phyloP scores from a whole-genome alignment of 164 flowering plant genomes.

The Buxus sempervirens region DNA sequence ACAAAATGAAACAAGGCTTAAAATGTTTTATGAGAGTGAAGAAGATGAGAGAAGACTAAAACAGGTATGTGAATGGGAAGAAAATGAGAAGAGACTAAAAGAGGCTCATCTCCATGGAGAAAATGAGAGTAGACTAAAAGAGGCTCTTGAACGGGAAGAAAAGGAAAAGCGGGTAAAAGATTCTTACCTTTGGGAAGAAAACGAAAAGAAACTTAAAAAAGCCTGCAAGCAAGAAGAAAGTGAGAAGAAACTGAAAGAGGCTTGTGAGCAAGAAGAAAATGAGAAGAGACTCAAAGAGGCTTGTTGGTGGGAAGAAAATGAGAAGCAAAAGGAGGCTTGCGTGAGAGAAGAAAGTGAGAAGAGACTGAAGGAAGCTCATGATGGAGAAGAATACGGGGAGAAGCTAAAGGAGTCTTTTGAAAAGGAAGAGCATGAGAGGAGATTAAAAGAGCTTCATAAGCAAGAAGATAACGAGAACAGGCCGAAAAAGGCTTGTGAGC shows the following conservation, averaged over 20 bases:
- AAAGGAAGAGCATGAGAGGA: background rate
- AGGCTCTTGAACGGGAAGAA: conserved; percentile 5
- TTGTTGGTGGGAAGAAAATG: background rate
- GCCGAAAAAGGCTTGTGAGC: background rate
- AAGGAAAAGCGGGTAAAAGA: background rate
- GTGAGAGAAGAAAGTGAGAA: conserved; percentile 9
- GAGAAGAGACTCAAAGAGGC: background rate
- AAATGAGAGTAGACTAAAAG: conserved; percentile 14
- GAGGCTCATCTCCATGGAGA: conserved; percentile 15
- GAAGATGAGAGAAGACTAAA: conserved; percentile 15
- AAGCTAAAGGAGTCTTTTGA: background rate
- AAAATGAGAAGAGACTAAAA: conserved; percentile 15
- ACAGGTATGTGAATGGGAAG: conserved; percentile 14
- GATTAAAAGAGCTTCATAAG: background rate
- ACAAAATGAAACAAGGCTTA: conserved; percentile 22
- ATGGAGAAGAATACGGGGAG: conserved; percentile 5
- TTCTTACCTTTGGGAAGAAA: background rate
- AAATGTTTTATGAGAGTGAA: conserved; percentile 15
- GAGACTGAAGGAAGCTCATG: conserved; percentile 3
- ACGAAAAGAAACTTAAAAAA: background rate
- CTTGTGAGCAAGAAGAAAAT: background rate
- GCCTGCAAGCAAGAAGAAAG: background rate
- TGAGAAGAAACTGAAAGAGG: background rate
- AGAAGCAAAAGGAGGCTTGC: background rate
- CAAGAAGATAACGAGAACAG: conserved; percentile 1